Base-by-base conservation (phyloP, 148 eudicot species). In the Vaccinium corymbosum region DNA sequence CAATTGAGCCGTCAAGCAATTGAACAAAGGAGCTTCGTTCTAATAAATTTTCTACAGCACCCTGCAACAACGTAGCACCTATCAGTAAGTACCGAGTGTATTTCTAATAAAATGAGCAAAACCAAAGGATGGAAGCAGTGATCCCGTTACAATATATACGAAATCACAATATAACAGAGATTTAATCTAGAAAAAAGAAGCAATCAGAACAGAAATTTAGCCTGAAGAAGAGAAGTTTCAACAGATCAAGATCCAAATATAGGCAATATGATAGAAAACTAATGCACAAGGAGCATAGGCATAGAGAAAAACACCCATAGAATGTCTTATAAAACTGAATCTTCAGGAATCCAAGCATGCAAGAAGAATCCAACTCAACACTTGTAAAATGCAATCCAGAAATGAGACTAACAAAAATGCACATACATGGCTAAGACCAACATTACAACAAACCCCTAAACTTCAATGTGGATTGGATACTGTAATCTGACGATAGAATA, bases 1-100 rank as follows among this genome's bases (percentile, higher is more conserved):
- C 84, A 50, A 83, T 25, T 72, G 88, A 86, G 76, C 88, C 88
- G 75, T 86, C 88, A 27, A 74, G 56, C 83, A 86, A 74, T 56
- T 86, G 88, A 35, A 86, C 85, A 59, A 13, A 83, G 56, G 83
- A 38, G 76, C 88, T 83, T 70, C 88, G 51, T 51, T 86, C 88
- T 80, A 86, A 71, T 50, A 86, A 27, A 83, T 83, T 86, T 74
- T 86, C 88, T 50, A 86, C 88, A 0, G 88, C 88, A 72, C 88
- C 88, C 87, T 85, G 81, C 19, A 19, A 70, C 17, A 29, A 13
- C 14, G 2, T 25, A 46, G 82, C 49, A 76, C 13, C 71, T 12
- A 51, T 50, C 14, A 25, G 35, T 82, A 57, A 87, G 86, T 59
- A 79, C 51, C 13, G 15, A 52, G 22, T 42, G 7, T 19, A 12